phyloP scores from a whole-genome alignment of 2,329 filamentous ascomycete genomes.

The Calonectria crousiana region DNA sequence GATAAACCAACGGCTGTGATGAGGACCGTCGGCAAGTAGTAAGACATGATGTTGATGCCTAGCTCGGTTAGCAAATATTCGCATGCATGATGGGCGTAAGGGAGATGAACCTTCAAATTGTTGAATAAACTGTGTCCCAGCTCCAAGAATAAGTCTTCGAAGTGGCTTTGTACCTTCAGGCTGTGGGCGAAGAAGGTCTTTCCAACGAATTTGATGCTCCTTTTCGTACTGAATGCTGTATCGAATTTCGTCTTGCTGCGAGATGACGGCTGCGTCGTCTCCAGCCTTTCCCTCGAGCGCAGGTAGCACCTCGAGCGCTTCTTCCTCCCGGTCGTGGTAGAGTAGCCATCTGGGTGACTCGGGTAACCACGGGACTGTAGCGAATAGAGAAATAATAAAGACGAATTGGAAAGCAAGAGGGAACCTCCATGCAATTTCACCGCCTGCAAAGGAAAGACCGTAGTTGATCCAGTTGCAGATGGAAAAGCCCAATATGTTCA shows the following conservation, averaged over 20 bases:
- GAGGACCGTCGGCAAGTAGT: not conserved
- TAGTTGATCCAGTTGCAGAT: conserved; percentile 54
- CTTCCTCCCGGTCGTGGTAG: not conserved
- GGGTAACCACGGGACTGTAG: not conserved
- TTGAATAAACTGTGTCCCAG: not conserved
- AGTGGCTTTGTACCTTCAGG: not conserved
- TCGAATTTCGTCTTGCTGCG: not conserved
- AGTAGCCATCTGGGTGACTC: conserved; percentile 16
- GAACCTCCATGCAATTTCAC: not conserved
- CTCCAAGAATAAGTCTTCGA: not conserved
- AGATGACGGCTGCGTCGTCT: not conserved
- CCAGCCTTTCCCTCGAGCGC: not conserved
- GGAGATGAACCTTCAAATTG: not conserved
- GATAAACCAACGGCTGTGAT: not conserved
- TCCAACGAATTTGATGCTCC: not conserved
- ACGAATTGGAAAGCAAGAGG: conserved; percentile 8
- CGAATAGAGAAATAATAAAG: not conserved
- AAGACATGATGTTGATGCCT: not conserved
- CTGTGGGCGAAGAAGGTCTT: not conserved
- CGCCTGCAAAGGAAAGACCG: conserved; percentile 26
- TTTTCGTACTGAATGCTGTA: not conserved
- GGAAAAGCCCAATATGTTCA: conserved; percentile 31
- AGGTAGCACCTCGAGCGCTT: not conserved
- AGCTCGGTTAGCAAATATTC: not conserved
- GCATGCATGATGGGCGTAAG: not conserved